These are phyloP conservation scores for Apiotrichum laibachii DNA, from an alignment of 1,284 basidiomycete genomes.

Conservation along the genomic window DNA sequence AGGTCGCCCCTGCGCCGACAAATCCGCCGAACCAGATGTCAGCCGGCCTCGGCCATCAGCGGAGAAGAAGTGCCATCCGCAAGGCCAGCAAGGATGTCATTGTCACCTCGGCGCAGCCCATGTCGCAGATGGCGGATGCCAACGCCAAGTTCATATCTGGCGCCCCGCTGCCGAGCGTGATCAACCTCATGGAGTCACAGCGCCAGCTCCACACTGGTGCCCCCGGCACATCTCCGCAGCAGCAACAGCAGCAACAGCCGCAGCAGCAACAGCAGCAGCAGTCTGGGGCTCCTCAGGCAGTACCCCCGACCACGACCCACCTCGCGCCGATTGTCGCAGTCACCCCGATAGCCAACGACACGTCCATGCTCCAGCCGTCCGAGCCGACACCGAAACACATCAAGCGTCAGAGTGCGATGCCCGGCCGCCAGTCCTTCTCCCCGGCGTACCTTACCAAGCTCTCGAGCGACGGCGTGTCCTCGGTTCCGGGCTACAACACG, in stretches of 20 bases:
- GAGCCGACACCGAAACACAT: slow-evolving; percentile 30
- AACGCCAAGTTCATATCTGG: slow-evolving; percentile 62
- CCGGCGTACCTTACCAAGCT: slow-evolving; percentile 46
- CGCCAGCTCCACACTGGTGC: slow-evolving; percentile 11
- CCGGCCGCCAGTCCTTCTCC: slow-evolving; percentile 32
- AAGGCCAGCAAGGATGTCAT: slow-evolving; percentile 62
- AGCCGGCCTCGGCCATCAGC: slow-evolving; percentile 15
- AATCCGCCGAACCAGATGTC: slow-evolving; percentile 12
- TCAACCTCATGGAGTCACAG: slow-evolving; percentile 45
- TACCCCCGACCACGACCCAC: not conserved
- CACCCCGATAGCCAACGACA: not conserved
- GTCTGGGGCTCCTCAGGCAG: slow-evolving; percentile 7
- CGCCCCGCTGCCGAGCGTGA: slow-evolving; percentile 49
- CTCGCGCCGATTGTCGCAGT: not conserved
- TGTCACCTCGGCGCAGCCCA: slow-evolving; percentile 58
- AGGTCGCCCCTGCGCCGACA: slow-evolving; percentile 11
- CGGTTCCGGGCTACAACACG: slow-evolving; percentile 30
- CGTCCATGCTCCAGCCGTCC: not conserved
- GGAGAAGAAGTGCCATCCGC: slow-evolving; percentile 36
- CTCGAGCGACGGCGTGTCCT: slow-evolving; percentile 35
- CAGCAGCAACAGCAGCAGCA: not conserved
- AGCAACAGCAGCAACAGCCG: not conserved
- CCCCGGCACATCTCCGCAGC: slow-evolving; percentile 22
- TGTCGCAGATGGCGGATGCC: slow-evolving; percentile 61
- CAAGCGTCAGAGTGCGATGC: slow-evolving; percentile 47